Base-by-base conservation (phyloP, 306 rosid genomes). In the Psophocarpus tetragonolobus region DNA sequence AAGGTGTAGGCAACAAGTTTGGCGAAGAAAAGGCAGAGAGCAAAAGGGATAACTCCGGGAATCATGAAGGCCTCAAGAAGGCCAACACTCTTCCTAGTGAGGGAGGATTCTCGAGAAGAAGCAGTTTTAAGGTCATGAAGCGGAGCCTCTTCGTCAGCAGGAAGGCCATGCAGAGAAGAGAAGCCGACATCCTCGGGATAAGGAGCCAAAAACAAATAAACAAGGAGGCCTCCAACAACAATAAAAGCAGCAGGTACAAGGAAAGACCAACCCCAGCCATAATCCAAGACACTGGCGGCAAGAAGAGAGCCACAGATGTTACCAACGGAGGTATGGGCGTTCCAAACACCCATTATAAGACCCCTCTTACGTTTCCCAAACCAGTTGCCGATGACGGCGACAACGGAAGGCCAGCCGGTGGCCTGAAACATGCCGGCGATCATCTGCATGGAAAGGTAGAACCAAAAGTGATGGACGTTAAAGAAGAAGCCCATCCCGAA, bases 241-340 rank as follows among this genome's bases (percentile, higher is more conserved):
- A 93, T 89, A 44, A 91, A 53, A 0, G 62, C 85, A 4, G 85
- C 91, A 2, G 92, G 94, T 21, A 68, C 77, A 33, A 93, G 81
- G 44, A 93, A 91, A 36, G 91, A 93, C 94, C 94, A 93, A 24
- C 96, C 97, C 97, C 97, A 93, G 5, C 97, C 97, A 57, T 80
- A 84, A n/a, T 89, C 89, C 83, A 93, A 78, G 27, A 91, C 97
- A 50, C 87, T 71, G 7, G 97, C 97, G 17, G 97, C 97, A 17
- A 91, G 80, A 71, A 93, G 92, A 3, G 98, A 89, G 0, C 98
- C 97, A 1, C 82, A 65, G 32, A 93, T 93, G 75, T 93, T 93
- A 48, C 97, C 98, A 56, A 93, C 86, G 0, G 98, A 93, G 2
- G 97, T 89, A 32, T 93, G 98, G 0, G 97, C 95, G 66, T 93